These are phyloP conservation scores for Venturia pyrina DNA, from an alignment of 2,329 filamentous ascomycete species.

Conservation along the genomic window DNA sequence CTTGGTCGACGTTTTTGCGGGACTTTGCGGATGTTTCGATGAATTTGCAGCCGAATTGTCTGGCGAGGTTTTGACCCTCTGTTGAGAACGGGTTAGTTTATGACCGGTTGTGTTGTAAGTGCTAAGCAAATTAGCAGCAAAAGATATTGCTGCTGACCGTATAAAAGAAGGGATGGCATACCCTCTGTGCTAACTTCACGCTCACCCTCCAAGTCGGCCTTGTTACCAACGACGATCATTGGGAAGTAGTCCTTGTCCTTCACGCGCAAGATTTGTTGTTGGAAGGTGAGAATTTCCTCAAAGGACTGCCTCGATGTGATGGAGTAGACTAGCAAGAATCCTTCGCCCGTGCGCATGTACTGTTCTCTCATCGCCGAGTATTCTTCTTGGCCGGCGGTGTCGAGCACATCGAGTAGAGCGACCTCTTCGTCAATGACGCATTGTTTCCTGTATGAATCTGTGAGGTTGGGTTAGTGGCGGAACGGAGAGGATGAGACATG, in stretches of 20 bases:
- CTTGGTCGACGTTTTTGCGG: constrained; percentile 94
- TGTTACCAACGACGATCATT: constrained; percentile 98
- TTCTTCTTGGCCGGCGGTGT: constrained; percentile 97
- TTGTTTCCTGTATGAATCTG: constrained; percentile 99
- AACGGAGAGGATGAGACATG: neutral
- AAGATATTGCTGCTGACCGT: neutral
- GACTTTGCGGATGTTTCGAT: constrained; percentile 99
- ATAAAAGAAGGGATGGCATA: constrained; percentile 36
- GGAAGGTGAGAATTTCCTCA: constrained; percentile 96
- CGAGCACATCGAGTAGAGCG: constrained; percentile 91
- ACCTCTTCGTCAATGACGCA: constrained; percentile 98
- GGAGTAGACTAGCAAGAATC: constrained; percentile 94
- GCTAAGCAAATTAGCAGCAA: neutral
- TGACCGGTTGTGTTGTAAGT: neutral
- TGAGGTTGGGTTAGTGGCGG: neutral
- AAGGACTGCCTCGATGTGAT: constrained; percentile 97
- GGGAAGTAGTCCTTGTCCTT: constrained; percentile 99
- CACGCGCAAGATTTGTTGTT: constrained; percentile 95
- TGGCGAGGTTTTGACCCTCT: constrained; percentile 86
- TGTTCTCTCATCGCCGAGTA: constrained; percentile 99
- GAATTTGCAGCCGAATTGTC: constrained; percentile 90
- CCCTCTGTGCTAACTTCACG: constrained; percentile 86
- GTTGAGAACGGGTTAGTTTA: constrained; percentile 17
- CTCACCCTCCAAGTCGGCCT: constrained; percentile 94
- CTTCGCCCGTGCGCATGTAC: constrained; percentile 98